These are phyloP conservation scores for Coleophoma eucalyptorum DNA, from an alignment of 2,329 filamentous ascomycete species.

Conservation along the genomic window DNA sequence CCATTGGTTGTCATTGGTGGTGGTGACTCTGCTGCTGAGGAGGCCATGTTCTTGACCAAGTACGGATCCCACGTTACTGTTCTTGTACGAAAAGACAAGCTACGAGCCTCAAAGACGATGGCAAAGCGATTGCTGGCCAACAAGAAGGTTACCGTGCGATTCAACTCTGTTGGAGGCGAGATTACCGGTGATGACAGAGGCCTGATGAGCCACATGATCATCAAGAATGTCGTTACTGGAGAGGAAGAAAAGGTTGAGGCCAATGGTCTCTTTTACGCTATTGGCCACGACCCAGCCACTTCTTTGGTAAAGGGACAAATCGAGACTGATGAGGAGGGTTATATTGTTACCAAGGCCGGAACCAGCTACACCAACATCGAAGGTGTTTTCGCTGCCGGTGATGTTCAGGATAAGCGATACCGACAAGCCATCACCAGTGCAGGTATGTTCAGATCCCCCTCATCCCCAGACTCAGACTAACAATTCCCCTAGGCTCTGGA, in stretches of 20 bases:
- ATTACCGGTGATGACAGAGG: slow-evolving; percentile 81
- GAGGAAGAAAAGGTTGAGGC: slow-evolving; percentile 80
- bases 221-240: slow-evolving; percentile 76
- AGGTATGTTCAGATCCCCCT: slow-evolving; percentile 51
- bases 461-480: slow-evolving; percentile 12
- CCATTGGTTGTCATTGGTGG: slow-evolving; percentile 93
- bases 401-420: slow-evolving; percentile 98
- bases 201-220: slow-evolving; percentile 81
- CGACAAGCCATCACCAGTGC: slow-evolving; percentile 97
- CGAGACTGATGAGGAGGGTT: slow-evolving; percentile 84
- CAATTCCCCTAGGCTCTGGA: slow-evolving; percentile 63
- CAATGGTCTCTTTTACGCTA: slow-evolving; percentile 93
- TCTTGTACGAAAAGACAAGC: slow-evolving; percentile 79
- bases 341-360: slow-evolving; percentile 84
- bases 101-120: slow-evolving; percentile 90
- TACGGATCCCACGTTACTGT: slow-evolving; percentile 95
- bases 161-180: slow-evolving; percentile 78
- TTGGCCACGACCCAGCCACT: slow-evolving; percentile 94
- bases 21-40: slow-evolving; percentile 94
- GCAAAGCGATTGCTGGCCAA: slow-evolving; percentile 76
- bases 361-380: slow-evolving; percentile 83
- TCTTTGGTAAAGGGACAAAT: slow-evolving; percentile 86
- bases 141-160: slow-evolving; percentile 87
- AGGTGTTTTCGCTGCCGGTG: slow-evolving; percentile 93
- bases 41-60: slow-evolving; percentile 96